Percentiles rank a stretch among this genome's conserved stretches.
phyloP scores from a whole-genome alignment of 768 basidiomycete genomes.

The Psilocybe cyanescens region DNA sequence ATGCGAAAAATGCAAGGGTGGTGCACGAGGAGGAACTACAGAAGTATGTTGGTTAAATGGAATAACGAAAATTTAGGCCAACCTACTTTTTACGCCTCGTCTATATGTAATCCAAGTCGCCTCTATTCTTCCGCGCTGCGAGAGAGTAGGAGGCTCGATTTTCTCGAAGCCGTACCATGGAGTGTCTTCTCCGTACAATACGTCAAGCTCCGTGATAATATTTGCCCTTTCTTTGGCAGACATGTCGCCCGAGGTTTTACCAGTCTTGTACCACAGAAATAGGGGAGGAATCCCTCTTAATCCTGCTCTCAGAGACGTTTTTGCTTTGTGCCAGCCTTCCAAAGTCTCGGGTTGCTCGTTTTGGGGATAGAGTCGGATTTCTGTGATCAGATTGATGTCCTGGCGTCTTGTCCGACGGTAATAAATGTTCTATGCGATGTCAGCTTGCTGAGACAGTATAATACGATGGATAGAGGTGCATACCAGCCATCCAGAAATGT shows the following conservation, averaged over 20 bases:
- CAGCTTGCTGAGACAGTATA: not conserved
- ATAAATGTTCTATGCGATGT: constrained; percentile 56
- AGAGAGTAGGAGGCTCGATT: constrained; percentile 61
- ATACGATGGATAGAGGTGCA: not conserved
- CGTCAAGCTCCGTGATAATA: constrained; percentile 90
- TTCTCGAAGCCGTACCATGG: constrained; percentile 90
- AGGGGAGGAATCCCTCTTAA: constrained; percentile 57
- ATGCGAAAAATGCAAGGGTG: constrained; percentile 79
- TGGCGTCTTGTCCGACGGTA: constrained; percentile 86
- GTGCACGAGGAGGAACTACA: constrained; percentile 69
- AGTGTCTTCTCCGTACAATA: constrained; percentile 82
- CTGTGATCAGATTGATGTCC: constrained; percentile 79
- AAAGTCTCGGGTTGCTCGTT: constrained; percentile 50
- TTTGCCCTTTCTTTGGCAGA: constrained; percentile 55
- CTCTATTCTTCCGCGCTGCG: constrained; percentile 42
- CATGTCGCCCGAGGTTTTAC: constrained; percentile 68
- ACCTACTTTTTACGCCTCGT: constrained; percentile 74
- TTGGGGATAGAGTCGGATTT: constrained; percentile 66
- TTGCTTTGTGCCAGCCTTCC: constrained; percentile 67
- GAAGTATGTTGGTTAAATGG: not conserved
- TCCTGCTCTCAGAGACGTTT: constrained; percentile 67
- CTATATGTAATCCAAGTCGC: constrained; percentile 71
- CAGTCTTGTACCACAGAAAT: constrained; percentile 79
- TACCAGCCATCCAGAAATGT: constrained; percentile 63
- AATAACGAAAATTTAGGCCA: not conserved